A percentile compares a stretch with the other conserved stretches of the same genome.
These are phyloP conservation scores for Serendipita indica DNA, from an alignment of 768 basidiomycete species.

Conservation along the genomic window DNA sequence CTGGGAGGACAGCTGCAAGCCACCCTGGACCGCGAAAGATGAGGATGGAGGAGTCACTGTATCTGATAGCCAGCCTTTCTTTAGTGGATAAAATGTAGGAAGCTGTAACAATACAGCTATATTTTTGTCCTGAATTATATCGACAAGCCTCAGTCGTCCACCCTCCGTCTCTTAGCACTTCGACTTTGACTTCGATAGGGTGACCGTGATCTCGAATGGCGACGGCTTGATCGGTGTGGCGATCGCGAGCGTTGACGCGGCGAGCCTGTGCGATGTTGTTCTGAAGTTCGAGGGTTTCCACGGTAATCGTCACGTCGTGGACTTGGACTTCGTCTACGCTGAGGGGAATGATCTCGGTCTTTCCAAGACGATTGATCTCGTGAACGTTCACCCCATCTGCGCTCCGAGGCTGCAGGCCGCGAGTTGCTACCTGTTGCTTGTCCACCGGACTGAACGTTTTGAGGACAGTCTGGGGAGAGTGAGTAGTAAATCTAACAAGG, in stretches of 20 bases:
- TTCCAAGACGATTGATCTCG: background rate
- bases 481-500: background rate
- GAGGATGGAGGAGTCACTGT: background rate
- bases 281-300: too few relatives aligned
- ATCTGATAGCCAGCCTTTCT: background rate
- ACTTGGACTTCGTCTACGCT: background rate
- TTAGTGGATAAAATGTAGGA: too few relatives aligned
- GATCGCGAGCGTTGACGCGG: background rate
- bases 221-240: background rate
- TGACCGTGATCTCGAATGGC: background rate
- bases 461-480: conserved; percentile 15
- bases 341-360: background rate
- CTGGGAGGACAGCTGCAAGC: conserved; percentile 25
- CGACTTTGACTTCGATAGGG: background rate
- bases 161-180: background rate
- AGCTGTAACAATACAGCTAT: too few relatives aligned
- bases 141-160: background rate
- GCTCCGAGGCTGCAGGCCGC: too few relatives aligned
- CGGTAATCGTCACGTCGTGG: background rate
- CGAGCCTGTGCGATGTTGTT: too few relatives aligned
- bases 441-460: too few relatives aligned
- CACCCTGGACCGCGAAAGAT: background rate
- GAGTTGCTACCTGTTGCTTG: too few relatives aligned
- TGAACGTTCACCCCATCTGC: background rate
- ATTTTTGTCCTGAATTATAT: too few relatives aligned